These are phyloP conservation scores for Zalerion maritima DNA, from an alignment of 495 filamentous ascomycete species.

Conservation along the genomic window DNA sequence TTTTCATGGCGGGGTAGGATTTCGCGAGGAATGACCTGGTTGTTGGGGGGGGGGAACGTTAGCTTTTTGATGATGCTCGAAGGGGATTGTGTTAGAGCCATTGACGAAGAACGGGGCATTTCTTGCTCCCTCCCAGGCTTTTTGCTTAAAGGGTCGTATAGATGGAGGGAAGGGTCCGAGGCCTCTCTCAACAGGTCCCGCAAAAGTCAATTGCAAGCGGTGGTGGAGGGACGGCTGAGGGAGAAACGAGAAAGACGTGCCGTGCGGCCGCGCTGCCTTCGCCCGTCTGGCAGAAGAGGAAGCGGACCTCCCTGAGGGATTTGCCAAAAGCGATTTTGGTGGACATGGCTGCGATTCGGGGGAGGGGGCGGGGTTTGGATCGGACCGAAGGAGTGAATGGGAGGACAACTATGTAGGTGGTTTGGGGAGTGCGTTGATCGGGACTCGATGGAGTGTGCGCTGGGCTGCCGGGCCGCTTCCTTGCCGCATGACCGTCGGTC, in stretches of 20 bases:
- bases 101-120: too few relatives aligned
- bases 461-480: too few relatives aligned
- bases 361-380: neutral
- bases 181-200: too few relatives aligned
- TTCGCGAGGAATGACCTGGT: slow-evolving; percentile 73
- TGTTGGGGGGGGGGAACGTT: slow-evolving; percentile 3
- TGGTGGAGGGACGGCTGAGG: neutral
- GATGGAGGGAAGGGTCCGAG: too few relatives aligned
- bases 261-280: slow-evolving; percentile 76
- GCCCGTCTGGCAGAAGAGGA: slow-evolving; percentile 86
- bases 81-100: slow-evolving; percentile 15
- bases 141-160: too few relatives aligned
- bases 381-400: neutral
- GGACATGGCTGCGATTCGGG: slow-evolving; percentile 48
- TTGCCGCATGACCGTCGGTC: too few relatives aligned
- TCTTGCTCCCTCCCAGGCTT: too few relatives aligned
- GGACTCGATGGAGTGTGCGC: too few relatives aligned
- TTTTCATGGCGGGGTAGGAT: slow-evolving; percentile 98
- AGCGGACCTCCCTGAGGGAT: slow-evolving; percentile 85
- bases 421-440: too few relatives aligned
- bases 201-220: too few relatives aligned
- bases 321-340: slow-evolving; percentile 83
- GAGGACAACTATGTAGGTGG: too few relatives aligned
- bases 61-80: slow-evolving; percentile 13
- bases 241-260: slow-evolving; percentile 30